Conservation (phyloP, 176 grass and related monocot genomes). For the Dendrocalamus sinicus region DNA sequence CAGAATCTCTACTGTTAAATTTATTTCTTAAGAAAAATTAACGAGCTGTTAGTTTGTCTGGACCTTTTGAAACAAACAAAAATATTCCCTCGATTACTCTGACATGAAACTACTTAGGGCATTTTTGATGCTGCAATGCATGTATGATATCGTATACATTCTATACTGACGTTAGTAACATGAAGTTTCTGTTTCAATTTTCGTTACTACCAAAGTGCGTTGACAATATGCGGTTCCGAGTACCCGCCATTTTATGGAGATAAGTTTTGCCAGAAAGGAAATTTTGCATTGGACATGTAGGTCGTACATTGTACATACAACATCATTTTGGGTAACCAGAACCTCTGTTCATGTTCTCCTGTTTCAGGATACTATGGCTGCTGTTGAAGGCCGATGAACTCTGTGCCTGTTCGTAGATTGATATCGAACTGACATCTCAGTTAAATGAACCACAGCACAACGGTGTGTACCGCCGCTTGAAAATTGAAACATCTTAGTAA, state of each 20-base stretch:
- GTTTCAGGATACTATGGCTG: conserved; percentile 30
- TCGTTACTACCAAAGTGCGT: neutral
- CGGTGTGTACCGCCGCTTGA: neutral
- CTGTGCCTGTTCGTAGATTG: neutral
- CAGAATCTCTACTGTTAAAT: neutral
- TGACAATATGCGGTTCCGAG: neutral
- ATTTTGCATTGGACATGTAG: conserved; percentile 12
- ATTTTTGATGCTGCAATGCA: neutral
- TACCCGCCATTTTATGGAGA: neutral
- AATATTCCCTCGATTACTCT: neutral
- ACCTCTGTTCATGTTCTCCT: conserved; percentile 4
- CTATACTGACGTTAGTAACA: neutral
- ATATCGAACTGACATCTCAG: conserved; percentile 35
- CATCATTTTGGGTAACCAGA: conserved; percentile 13
- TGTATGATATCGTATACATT: neutral
- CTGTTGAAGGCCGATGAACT: conserved; percentile 26
- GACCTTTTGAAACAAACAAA: neutral
- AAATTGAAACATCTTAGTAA: conserved; percentile 35
- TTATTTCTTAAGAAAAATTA: neutral
- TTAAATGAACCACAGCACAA: conserved; percentile 30
- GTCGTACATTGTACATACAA: neutral
- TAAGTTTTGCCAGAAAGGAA: neutral
- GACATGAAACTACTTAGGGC: neutral
- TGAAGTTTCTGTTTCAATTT: neutral
- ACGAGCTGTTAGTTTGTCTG: neutral